Evolutionary conservation across 2,329 filamentous ascomycete species (phyloP).

Genomic region (Sarocladium strictum): DNA sequence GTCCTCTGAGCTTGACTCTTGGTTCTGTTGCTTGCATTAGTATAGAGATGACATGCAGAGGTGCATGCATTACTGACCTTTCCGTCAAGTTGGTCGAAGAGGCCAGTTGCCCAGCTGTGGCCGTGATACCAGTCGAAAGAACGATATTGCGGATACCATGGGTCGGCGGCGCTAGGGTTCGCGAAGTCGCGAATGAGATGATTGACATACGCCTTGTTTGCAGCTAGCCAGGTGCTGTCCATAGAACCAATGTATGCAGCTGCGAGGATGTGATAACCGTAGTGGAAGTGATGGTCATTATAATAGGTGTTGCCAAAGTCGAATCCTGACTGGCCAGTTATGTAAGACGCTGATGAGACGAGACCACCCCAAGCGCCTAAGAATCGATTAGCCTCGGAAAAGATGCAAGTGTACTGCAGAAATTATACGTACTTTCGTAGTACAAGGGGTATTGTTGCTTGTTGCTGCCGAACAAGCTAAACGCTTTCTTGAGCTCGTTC

Average conservation of each 20-base stretch:
- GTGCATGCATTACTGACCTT: conserved; percentile 42
- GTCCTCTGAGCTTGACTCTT: conserved; percentile 89
- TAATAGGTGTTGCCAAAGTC: conserved; percentile 92
- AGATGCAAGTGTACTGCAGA: no score
- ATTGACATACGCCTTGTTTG: conserved; percentile 77
- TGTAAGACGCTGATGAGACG: conserved; percentile 70
- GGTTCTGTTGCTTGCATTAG: conserved; percentile 35
- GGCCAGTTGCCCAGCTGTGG: conserved; percentile 85
- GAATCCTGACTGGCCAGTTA: conserved; percentile 57
- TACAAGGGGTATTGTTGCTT: conserved; percentile 58
- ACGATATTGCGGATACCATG: conserved; percentile 74
- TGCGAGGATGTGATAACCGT: conserved; percentile 84
- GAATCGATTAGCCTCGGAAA: conserved; percentile 14
- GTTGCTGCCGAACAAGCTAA: conserved; percentile 61
- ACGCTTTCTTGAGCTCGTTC: conserved; percentile 57
- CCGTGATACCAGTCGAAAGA: conserved; percentile 93
- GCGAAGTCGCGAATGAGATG: conserved; percentile 75
- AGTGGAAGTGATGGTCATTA: conserved; percentile 72
- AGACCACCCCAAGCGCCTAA: conserved; percentile 69
- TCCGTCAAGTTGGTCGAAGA: conserved; percentile 65
- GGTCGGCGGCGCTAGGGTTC: conserved; percentile 68
- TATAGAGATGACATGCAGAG: background rate
- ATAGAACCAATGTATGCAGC: conserved; percentile 78
- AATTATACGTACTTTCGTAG: conserved; percentile 49
- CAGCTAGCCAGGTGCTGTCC: conserved; percentile 69